Evolutionary conservation across 2,329 filamentous ascomycete genomes (phyloP), one percentile per base, ranked within the genome.

Genomic region (Fusarium sp.): DNA sequence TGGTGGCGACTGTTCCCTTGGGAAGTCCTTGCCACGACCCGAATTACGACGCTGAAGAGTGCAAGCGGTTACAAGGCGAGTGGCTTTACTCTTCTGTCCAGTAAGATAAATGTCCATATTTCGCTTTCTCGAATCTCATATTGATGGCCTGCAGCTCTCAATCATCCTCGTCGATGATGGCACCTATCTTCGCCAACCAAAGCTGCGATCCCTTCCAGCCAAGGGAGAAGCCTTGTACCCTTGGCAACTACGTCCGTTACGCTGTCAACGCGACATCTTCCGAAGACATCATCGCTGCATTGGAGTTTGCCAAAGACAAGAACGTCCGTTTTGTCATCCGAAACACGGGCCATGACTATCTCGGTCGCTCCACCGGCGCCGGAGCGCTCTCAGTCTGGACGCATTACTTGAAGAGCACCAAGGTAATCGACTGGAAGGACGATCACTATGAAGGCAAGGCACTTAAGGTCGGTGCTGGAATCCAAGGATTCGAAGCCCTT

Each of bases 341-440:
- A 20, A 81, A 87, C 75, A 88, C 85, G 0, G 85, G 84, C 27
- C 86, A 88, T 70, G 84, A 86, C 69, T 86, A 84, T 22, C 71
- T 81, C 16, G 90, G 89, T 22, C 86, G 87, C 32, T 88, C 86
- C 1, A 88, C 88, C 0, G 90, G 90, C 4, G 78, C 78, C 8
- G 81, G 82, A 3, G 74, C 79, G 12, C 69, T 84, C 13, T 75
- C 79, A 5, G 71, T 84, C 15, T 82, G 81, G 79, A 83, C 80
- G 13, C 82, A 83, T 61, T 72, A 79, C 58, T 71, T 84, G 59
- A 82, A 84, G 74, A 72, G 80, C n/a, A 79, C 81, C 6, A 58
- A 82, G 29, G 73, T 83, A 24, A 25, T 67, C 6, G 75, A 80
- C 47, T 81, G 81, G 75, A 86, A 80, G 47, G 75, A 77, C 8